Conservation (phyloP, 2,329 filamentous ascomycete species). For the Sporothrix schenckii region DNA sequence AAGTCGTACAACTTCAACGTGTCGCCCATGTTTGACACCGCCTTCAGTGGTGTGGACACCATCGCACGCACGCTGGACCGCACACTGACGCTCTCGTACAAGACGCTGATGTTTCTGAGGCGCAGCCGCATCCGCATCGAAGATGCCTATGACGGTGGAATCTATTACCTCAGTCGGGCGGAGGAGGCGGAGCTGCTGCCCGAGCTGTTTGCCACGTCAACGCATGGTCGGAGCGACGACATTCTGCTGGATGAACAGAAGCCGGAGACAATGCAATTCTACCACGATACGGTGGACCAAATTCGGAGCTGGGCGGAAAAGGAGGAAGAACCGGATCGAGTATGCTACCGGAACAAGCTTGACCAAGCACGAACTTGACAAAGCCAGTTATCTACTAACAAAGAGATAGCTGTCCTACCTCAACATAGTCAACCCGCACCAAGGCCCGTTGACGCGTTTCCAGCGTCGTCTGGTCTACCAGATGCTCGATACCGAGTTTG, state of each 20-base stretch:
- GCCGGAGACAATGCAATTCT: conserved; percentile 34
- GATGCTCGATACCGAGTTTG: conserved; percentile 38
- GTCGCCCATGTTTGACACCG: conserved; percentile 40
- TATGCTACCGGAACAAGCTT: background rate
- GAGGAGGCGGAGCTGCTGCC: conserved; percentile 34
- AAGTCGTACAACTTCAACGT: conserved; percentile 42
- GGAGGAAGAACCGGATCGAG: conserved; percentile 2
- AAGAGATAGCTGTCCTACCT: conserved; percentile 11
- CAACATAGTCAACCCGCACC: conserved; percentile 37
- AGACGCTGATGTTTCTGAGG: conserved; percentile 41
- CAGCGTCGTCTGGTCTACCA: conserved; percentile 41
- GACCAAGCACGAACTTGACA: too few relatives aligned
- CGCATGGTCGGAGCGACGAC: background rate
- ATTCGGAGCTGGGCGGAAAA: conserved; percentile 32
- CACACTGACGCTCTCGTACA: conserved; percentile 39
- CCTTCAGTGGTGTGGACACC: conserved; percentile 14
- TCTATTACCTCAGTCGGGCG: conserved; percentile 42
- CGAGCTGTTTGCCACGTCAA: conserved; percentile 20
- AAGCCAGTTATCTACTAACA: background rate
- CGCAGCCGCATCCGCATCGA: conserved; percentile 39
- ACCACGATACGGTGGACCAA: background rate
- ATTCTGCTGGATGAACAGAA: conserved; percentile 29
- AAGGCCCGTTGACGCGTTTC: conserved; percentile 38
- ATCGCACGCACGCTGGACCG: conserved; percentile 40
- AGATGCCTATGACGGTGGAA: conserved; percentile 39